phyloP scores from a whole-genome alignment of 208 protist species.

The Trypanosoma caninum region DNA sequence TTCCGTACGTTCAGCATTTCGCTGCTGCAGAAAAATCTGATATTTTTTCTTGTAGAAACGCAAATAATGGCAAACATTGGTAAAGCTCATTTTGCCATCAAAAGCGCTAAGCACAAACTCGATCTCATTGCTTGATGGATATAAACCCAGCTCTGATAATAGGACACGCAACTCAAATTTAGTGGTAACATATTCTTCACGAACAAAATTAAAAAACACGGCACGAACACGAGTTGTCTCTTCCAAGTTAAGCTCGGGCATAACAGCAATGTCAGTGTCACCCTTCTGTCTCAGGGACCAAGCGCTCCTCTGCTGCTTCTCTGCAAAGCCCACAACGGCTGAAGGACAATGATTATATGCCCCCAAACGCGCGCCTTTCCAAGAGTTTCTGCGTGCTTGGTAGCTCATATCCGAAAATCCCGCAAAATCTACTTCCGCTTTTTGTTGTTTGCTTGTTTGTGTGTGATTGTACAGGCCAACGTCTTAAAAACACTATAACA shows the following conservation, averaged over 20 bases:
- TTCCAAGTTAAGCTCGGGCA: conserved; percentile 70
- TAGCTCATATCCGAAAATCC: no score
- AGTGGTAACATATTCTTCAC: conserved; percentile 69
- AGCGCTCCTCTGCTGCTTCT: conserved; percentile 7
- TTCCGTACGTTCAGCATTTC: neutral
- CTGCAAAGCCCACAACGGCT: neutral
- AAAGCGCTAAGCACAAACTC: conserved; percentile 45
- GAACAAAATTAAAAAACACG: conserved; percentile 39
- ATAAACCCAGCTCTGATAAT: conserved; percentile 66
- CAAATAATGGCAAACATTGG: conserved; percentile 62
- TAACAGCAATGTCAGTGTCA: conserved; percentile 18
- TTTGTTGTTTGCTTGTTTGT: no score
- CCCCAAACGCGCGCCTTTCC: no score
- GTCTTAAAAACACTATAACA: no score
- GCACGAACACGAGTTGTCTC: conserved; percentile 54
- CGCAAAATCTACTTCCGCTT: no score
- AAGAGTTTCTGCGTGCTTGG: no score
- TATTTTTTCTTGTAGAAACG: conserved; percentile 80
- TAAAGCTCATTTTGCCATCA: conserved; percentile 61
- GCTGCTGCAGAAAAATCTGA: conserved; percentile 16
- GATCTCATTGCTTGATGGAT: conserved; percentile 70
- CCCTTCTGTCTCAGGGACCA: conserved; percentile 16
- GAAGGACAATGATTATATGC: no score
- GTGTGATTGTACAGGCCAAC: no score
- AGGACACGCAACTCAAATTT: conserved; percentile 70